phyloP scores from a whole-genome alignment of 2,329 filamentous ascomycete genomes.

The Colletotrichum nymphaeae region DNA sequence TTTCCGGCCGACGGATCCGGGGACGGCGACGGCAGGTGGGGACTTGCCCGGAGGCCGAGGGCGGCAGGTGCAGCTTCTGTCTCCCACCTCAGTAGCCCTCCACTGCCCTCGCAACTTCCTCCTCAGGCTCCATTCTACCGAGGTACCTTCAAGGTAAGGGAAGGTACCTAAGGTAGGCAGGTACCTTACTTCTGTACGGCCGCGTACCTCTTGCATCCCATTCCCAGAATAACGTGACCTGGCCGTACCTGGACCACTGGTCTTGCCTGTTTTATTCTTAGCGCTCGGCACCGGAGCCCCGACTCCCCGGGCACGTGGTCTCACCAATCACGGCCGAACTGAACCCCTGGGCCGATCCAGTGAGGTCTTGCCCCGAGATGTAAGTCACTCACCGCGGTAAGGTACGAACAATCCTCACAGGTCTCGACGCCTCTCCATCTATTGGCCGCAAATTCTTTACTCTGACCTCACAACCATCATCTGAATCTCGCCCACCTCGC shows the following conservation, averaged over 20 bases:
- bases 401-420: too few species aligned
- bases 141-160: too few species aligned
- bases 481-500: neutral
- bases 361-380: neutral
- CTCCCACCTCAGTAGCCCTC: neutral
- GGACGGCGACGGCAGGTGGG: neutral
- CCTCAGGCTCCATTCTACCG: neutral
- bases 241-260: neutral
- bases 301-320: constrained; percentile 18
- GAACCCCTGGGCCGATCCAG: constrained; percentile 24
- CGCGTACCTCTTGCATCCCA: neutral
- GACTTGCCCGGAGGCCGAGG: neutral
- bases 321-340: neutral
- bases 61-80: neutral
- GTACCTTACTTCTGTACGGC: too few species aligned
- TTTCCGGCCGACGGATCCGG: neutral
- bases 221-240: neutral
- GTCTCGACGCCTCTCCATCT: neutral
- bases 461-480: constrained; percentile 10
- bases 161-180: too few species aligned
- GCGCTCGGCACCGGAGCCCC: constrained; percentile 9
- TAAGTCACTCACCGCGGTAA: too few species aligned
- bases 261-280: neutral
- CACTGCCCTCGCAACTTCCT: neutral
- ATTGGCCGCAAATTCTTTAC: neutral